These are phyloP conservation scores for Phaeosphaeriaceae sp. DNA, from an alignment of 2,329 filamentous ascomycete genomes.

Conservation along the genomic window DNA sequence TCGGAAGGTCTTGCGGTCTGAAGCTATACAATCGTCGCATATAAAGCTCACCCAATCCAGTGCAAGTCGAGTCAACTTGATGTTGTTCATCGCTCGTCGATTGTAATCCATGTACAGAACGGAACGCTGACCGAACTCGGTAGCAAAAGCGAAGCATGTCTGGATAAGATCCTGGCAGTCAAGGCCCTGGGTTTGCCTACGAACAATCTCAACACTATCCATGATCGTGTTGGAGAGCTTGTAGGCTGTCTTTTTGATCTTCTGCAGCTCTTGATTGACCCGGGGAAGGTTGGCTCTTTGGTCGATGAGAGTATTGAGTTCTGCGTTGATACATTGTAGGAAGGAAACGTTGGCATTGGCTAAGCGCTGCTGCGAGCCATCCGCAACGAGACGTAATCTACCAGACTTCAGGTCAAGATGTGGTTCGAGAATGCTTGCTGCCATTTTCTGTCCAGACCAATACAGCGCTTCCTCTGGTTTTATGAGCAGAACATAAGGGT, in stretches of 20 bases:
- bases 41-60: constrained; percentile 98
- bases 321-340: constrained; percentile 77
- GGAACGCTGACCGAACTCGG: constrained; percentile 95
- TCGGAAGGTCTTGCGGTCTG: constrained; percentile 93
- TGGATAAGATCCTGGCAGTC: constrained; percentile 96
- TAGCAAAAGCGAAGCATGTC: constrained; percentile 98
- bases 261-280: constrained; percentile 87
- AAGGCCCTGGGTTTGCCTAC: constrained; percentile 80
- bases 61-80: constrained; percentile 90
- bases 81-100: constrained; percentile 93
- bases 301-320: constrained; percentile 88
- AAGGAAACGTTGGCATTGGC: constrained; percentile 80
- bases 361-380: constrained; percentile 80
- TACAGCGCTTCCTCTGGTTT: constrained; percentile 77
- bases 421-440: constrained; percentile 74
- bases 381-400: constrained; percentile 84
- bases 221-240: constrained; percentile 98
- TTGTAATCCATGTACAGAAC: constrained; percentile 96
- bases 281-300: constrained; percentile 91
- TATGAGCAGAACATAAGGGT: constrained; percentile 85
- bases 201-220: constrained; percentile 95
- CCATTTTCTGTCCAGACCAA: constrained; percentile 82
- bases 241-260: constrained; percentile 94
- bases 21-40: constrained; percentile 93
- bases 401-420: constrained; percentile 85